Percentiles rank a stretch among this genome's conserved stretches.
phyloP scores from a whole-genome alignment of 1,139 yeast genomes.

The Dujonia santamariae region DNA sequence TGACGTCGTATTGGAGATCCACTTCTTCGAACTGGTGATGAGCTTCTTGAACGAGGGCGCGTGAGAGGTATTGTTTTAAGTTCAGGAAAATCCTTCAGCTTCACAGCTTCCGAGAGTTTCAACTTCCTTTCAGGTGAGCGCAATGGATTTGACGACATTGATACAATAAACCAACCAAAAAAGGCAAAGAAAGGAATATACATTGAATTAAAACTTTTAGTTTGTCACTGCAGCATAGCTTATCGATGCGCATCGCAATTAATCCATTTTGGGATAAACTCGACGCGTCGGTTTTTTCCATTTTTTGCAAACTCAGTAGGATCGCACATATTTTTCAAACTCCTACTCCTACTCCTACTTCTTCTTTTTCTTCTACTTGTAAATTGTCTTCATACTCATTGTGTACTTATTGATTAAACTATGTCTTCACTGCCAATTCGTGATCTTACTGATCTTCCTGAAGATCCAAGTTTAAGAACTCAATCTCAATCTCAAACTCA shows the following conservation, averaged over 20 bases:
- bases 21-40: constrained; percentile 32
- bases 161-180: too few species aligned
- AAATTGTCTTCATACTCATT: not conserved
- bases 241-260: constrained; percentile 2
- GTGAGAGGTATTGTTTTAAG: not conserved
- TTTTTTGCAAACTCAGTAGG: not conserved
- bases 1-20: constrained; percentile 37
- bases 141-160: too few species aligned
- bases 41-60: not conserved
- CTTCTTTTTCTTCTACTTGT: not conserved
- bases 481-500: constrained; percentile 33
- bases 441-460: constrained; percentile 22
- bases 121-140: too few species aligned
- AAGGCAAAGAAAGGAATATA: too few species aligned
- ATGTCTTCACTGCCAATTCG: constrained; percentile 34
- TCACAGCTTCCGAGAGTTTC: too few species aligned
- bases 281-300: constrained; percentile 1
- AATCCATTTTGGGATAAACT: constrained; percentile 3
- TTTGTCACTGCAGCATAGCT: too few species aligned
- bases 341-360: not conserved
- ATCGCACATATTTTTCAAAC: not conserved
- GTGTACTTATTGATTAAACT: not conserved
- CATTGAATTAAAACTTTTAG: too few species aligned
- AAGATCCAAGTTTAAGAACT: constrained; percentile 21
- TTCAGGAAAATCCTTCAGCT: not conserved